Evolutionary conservation across 1,139 yeast species (phyloP), one percentile per base, ranked within the genome.

Genomic region (Yamadazyma pseudoaaseri): DNA sequence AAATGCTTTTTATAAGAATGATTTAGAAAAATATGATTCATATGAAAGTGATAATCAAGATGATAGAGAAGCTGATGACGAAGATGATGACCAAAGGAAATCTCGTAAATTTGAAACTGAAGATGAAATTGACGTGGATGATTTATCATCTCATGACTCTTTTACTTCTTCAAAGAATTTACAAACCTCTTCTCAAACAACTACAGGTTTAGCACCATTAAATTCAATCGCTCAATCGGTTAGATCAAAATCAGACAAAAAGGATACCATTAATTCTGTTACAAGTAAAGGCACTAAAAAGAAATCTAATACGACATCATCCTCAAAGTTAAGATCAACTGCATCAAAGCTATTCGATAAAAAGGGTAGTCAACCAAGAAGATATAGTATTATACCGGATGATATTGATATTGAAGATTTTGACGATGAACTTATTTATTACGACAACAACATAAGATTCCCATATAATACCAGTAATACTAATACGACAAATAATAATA

Each of bases 381-480:
- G 90, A 30, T 82, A 83, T 47, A 81, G 87, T 17, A 84, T 82
- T 20, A 74, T 81, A 3, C 84, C 85, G 1, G 84, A 79, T 49
- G 84, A 79, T 50, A 70, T 79, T 11, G 82, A 79, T 51, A 70
- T 78, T 33, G 86, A 79, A 45, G 86, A 80, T 48, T 77, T 76
- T 44, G 81, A 76, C 43, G 82, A 76, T 36, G 79, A 76, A 36
- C 56, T 72, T 31, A 70, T 70, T 20, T 70, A 70, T 43, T 70
- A 70, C 43, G 76, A 70, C 42, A 65, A 62, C 38, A 65, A 62
- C 37, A 58, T 65, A 14, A 48, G 70, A 28, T 65, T 67, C 34
- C 73, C 73, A 3, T 56, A 65, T 43, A 61, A 58, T 31, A 61
- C 47, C 30, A 22, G 37, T 32, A 33, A 42, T 33, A 51, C 44